Base-by-base conservation (phyloP, 495 filamentous ascomycete species). In the Penicillium bialowiezense region DNA sequence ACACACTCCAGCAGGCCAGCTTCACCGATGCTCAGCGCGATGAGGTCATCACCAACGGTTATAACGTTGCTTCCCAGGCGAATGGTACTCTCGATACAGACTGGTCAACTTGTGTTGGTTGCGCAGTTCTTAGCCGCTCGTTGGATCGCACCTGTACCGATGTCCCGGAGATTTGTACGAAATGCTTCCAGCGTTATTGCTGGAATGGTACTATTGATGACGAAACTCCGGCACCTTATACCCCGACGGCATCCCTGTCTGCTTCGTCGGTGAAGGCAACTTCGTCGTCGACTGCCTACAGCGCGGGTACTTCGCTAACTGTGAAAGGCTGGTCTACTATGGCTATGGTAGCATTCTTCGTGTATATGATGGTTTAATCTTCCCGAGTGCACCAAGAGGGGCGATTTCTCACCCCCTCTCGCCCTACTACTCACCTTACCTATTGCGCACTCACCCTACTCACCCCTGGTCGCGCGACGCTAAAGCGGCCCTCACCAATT, bases 91-190 rank as follows among this genome's bases (percentile, higher is more conserved):
- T n/a, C 15, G 18, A 37, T 3, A 50, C 57, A 0, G 54, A 83
- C 15, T 96, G 91, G 91, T 72, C 79, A 0, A 69, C 77, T 0
- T 96, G 91, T 54, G 84, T 92, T 1, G 89, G 86, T 9, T 96
- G 91, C 59, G 91, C 90, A 4, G 81, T 92, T 9, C 70, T 96
- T 5, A 76, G 72, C 39, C 74, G 90, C 12, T 84, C 81, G 45
- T 73, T 87, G 44, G 74, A 81, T 42, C 74, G 86, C 24, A 89
- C 82, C 0, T 70, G 73, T 0, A 82, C 79, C 3, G 37, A 58
- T 2, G 73, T 87, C 1, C 87, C 87, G 1, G 68, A 71, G 3
- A 76, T 76, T 7, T 96, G 91, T 67, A 70, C 62, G 20, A 50
- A 70, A 9, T 96, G 91, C 68, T 95, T 95, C 60, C 48, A 69